Evolutionary conservation across 2,329 filamentous ascomycete species (phyloP).

Genomic region (Metarhizium album): DNA sequence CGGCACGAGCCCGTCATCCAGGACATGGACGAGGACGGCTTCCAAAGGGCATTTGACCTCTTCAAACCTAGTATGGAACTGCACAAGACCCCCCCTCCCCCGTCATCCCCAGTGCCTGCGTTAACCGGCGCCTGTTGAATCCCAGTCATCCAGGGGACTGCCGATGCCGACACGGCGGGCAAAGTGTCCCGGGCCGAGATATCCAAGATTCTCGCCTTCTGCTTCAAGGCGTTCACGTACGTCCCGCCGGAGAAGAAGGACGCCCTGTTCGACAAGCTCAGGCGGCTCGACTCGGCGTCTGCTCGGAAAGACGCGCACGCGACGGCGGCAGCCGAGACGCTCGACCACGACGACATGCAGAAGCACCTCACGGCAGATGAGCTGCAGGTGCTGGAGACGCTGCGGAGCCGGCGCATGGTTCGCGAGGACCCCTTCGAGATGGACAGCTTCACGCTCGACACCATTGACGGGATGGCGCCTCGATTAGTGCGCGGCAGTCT

Average conservation of each 20-base stretch:
- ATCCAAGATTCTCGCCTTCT: slow-evolving; percentile 22
- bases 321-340: not conserved
- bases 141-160: slow-evolving; percentile 27
- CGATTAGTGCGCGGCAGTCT: slow-evolving; percentile 7
- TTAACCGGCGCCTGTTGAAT: not conserved
- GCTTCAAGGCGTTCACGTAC: slow-evolving; percentile 19
- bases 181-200: slow-evolving; percentile 21
- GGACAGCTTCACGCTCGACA: slow-evolving; percentile 9
- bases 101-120: not conserved
- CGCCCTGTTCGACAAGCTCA: slow-evolving; percentile 10
- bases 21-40: slow-evolving; percentile 30
- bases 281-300: slow-evolving; percentile 1
- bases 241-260: slow-evolving; percentile 9
- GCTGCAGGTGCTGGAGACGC: slow-evolving; percentile 3
- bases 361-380: slow-evolving; percentile 8
- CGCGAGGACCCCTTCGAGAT: slow-evolving; percentile 10
- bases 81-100: not conserved
- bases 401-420: slow-evolving; percentile 8
- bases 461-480: slow-evolving; percentile 9
- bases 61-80: slow-evolving; percentile 27
- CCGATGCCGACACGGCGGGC: slow-evolving; percentile 14
- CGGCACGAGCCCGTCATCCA: slow-evolving; percentile 27
- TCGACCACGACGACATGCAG: not conserved
- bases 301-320: not conserved
- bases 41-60: slow-evolving; percentile 30